Evolutionary conservation across 2,329 filamentous ascomycete species (phyloP).

Genomic region (Apiospora sp.): DNA sequence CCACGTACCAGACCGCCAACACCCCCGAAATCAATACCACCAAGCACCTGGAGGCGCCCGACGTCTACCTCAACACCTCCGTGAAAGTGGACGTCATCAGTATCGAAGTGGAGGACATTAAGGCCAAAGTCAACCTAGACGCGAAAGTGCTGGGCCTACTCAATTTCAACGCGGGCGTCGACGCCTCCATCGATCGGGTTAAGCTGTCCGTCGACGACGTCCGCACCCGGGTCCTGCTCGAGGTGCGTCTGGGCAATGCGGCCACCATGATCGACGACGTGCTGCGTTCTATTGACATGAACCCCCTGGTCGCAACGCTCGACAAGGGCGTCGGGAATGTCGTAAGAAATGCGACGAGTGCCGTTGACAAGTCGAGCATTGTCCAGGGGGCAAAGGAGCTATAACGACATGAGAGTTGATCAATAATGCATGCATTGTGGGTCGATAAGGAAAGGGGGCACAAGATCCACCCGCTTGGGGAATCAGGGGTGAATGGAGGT

Average conservation of each 20-base stretch:
- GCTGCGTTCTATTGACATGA: conserved; percentile 65
- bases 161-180: conserved; percentile 67
- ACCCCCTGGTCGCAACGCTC: conserved; percentile 65
- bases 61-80: conserved; percentile 67
- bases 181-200: conserved; percentile 64
- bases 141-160: conserved; percentile 66
- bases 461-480: no score
- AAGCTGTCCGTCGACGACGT: conserved; percentile 64
- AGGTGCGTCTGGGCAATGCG: conserved; percentile 65
- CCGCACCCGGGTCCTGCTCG: conserved; percentile 64
- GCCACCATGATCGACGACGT: conserved; percentile 67
- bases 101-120: conserved; percentile 66
- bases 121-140: conserved; percentile 67
- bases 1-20: conserved; percentile 61
- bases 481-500: no score
- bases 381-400: no score
- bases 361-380: conserved; percentile 30
- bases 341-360: conserved; percentile 50
- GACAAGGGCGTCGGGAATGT: conserved; percentile 57
- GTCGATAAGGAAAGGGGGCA: no score
- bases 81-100: conserved; percentile 65
- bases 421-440: no score
- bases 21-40: conserved; percentile 47
- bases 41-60: conserved; percentile 56
- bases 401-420: no score